These are phyloP conservation scores for Curvularia hawaiiensis DNA, from an alignment of 2,329 filamentous ascomycete species.

Conservation along the genomic window DNA sequence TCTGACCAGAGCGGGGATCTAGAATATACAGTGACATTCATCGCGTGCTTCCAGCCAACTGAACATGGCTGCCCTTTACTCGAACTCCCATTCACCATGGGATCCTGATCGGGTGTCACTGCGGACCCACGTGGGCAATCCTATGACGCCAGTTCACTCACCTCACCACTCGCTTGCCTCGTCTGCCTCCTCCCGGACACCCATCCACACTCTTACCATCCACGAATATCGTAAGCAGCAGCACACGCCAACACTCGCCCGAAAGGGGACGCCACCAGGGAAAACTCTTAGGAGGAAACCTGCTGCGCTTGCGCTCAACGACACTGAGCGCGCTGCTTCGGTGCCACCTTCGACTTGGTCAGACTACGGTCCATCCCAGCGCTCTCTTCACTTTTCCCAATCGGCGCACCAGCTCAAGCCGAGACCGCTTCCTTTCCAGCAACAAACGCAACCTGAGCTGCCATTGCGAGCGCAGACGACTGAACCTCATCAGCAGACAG, in stretches of 20 bases:
- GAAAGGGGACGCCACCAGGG: conserved; percentile 34
- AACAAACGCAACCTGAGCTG: conserved; percentile 23
- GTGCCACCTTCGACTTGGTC: conserved; percentile 16
- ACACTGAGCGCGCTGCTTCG: conserved; percentile 36
- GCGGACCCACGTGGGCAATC: conserved; percentile 23
- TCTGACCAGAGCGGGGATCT: background rate
- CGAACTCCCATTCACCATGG: conserved; percentile 34
- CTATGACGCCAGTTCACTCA: conserved; percentile 45
- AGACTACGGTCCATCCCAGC: conserved; percentile 21
- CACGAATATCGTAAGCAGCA: conserved; percentile 50
- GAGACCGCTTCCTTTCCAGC: conserved; percentile 25
- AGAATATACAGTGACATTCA: background rate
- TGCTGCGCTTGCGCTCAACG: conserved; percentile 41
- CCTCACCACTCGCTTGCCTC: conserved; percentile 45
- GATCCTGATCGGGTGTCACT: conserved; percentile 24
- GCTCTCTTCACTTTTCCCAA: conserved; percentile 35
- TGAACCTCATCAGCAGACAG: conserved; percentile 28
- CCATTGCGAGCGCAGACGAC: conserved; percentile 37
- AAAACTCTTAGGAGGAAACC: conserved; percentile 46
- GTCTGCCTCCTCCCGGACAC: conserved; percentile 40
- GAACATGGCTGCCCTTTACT: conserved; percentile 28
- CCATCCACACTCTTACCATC: conserved; percentile 44
- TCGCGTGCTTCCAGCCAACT: conserved; percentile 6
- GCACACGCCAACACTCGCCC: conserved; percentile 35
- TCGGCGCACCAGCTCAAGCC: conserved; percentile 36